Conservation (phyloP, 768 basidiomycete genomes). For the Rhodotorula taiwanensis region DNA sequence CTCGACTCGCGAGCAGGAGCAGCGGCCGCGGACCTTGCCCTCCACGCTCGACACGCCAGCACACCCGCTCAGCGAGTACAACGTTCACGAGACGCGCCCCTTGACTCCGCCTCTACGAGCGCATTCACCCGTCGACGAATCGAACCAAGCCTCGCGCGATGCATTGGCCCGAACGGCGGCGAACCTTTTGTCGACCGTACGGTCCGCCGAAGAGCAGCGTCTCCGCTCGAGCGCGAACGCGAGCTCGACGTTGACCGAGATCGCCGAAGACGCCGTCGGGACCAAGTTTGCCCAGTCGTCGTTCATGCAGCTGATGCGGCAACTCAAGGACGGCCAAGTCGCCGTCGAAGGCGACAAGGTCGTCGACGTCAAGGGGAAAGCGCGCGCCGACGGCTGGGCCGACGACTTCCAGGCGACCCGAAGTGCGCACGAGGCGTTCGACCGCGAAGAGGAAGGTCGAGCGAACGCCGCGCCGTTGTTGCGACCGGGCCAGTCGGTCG, state of each 20-base stretch:
- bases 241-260: neutral
- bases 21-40: slow-evolving; percentile 11
- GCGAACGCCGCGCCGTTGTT: slow-evolving; percentile 8
- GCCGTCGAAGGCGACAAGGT: slow-evolving; percentile 72
- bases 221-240: neutral
- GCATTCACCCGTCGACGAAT: slow-evolving; percentile 16
- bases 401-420: slow-evolving; percentile 36
- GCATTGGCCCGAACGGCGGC: slow-evolving; percentile 76
- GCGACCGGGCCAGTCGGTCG: slow-evolving; percentile 3
- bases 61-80: neutral
- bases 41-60: too few relatives aligned
- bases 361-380: slow-evolving; percentile 47
- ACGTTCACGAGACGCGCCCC: slow-evolving; percentile 21
- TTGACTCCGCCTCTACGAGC: slow-evolving; percentile 27
- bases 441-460: slow-evolving; percentile 32
- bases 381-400: slow-evolving; percentile 35
- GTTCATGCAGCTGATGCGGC: slow-evolving; percentile 78
- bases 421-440: neutral
- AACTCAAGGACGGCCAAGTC: slow-evolving; percentile 70
- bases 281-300: slow-evolving; percentile 77
- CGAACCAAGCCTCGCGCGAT: slow-evolving; percentile 46
- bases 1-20: slow-evolving; percentile 28
- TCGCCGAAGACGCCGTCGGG: slow-evolving; percentile 57
- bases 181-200: slow-evolving; percentile 64
- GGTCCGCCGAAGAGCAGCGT: slow-evolving; percentile 16